phyloP scores from a whole-genome alignment of 2,329 filamentous ascomycete species.

The Beauveria asiatica region DNA sequence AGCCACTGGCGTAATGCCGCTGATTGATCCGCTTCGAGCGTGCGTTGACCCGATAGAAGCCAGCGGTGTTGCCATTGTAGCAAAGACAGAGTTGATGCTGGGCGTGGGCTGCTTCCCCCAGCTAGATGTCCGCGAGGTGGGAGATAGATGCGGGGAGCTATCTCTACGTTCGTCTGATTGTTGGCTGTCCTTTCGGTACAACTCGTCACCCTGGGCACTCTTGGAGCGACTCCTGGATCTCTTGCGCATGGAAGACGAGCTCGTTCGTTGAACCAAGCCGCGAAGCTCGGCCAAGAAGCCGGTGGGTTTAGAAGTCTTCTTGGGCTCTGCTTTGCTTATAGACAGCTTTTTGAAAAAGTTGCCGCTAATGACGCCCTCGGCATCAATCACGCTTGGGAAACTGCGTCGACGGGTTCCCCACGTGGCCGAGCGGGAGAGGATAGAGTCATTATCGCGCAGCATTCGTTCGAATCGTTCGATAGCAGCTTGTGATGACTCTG shows the following conservation, averaged over 20 bases:
- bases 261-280: conserved; percentile 42
- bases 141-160: conserved; percentile 37
- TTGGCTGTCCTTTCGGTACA: conserved; percentile 21
- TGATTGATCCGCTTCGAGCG: conserved; percentile 53
- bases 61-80: conserved; percentile 45
- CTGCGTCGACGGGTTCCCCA: conserved; percentile 62
- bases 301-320: conserved; percentile 36
- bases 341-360: conserved; percentile 56
- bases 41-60: conserved; percentile 47
- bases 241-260: conserved; percentile 35
- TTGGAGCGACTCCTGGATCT: conserved; percentile 36
- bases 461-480: conserved; percentile 44
- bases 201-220: conserved; percentile 20
- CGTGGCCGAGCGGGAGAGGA: conserved; percentile 56
- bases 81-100: conserved; percentile 51
- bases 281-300: conserved; percentile 40
- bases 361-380: conserved; percentile 51
- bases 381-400: conserved; percentile 49
- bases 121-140: conserved; percentile 41
- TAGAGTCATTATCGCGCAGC: conserved; percentile 47
- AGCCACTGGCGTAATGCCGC: conserved; percentile 37
- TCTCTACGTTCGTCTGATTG: conserved; percentile 28
- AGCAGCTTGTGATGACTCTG: conserved; percentile 42
- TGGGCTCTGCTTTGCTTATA: conserved; percentile 37
- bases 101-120: conserved; percentile 45